A percentile compares a stretch with the other conserved stretches of the same genome.
Conservation (phyloP, 108 stramenopile species). For the Schizochytrium sp. region DNA sequence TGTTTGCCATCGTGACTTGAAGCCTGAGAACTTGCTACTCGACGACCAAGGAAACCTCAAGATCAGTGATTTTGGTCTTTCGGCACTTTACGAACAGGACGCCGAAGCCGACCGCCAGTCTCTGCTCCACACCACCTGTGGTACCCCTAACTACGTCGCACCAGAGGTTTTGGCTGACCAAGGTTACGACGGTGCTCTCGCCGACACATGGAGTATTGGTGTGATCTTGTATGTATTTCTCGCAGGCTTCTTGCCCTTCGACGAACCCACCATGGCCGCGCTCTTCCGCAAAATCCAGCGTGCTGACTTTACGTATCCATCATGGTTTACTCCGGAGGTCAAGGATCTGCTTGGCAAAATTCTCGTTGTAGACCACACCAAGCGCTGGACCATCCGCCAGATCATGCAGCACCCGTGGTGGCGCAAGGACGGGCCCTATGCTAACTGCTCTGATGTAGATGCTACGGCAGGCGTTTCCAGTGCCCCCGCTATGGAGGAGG, state of each 20-base stretch:
- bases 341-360: slow-evolving; percentile 79
- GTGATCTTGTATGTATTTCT: slow-evolving; percentile 86
- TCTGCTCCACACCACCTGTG: slow-evolving; percentile 83
- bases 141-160: slow-evolving; percentile 87
- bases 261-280: slow-evolving; percentile 79
- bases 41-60: slow-evolving; percentile 81
- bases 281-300: slow-evolving; percentile 83
- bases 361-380: slow-evolving; percentile 79
- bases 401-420: slow-evolving; percentile 74
- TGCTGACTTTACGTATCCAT: slow-evolving; percentile 80
- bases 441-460: slow-evolving; percentile 18
- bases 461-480: neutral
- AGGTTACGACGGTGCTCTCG: slow-evolving; percentile 85
- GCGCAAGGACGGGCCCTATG: slow-evolving; percentile 59
- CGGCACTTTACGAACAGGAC: slow-evolving; percentile 78
- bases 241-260: slow-evolving; percentile 86
- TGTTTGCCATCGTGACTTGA: slow-evolving; percentile 81
- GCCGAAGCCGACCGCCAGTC: slow-evolving; percentile 68
- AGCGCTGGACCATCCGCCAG: slow-evolving; percentile 69
- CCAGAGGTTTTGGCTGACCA: slow-evolving; percentile 83
- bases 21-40: slow-evolving; percentile 84
- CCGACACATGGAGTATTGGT: slow-evolving; percentile 81
- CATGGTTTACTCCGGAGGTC: slow-evolving; percentile 75
- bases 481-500: neutral
- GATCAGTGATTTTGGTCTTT: slow-evolving; percentile 87